phyloP scores from a whole-genome alignment of 805 yeast genomes.

The Wickerhamomyces silvicola region DNA sequence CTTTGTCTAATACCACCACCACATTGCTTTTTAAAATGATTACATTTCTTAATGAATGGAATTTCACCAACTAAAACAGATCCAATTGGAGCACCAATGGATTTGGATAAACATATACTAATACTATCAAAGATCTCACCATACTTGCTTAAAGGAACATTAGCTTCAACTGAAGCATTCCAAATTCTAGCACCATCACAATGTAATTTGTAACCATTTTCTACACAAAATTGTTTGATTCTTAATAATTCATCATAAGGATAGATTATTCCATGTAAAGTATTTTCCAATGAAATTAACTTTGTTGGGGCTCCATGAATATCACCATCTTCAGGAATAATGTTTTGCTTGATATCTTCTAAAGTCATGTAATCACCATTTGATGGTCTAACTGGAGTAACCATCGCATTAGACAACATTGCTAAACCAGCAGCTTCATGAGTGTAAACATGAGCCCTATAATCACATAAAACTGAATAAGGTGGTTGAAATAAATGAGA shows the following conservation, averaged over 20 bases:
- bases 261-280: conserved; percentile 71
- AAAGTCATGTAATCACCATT: conserved; percentile 72
- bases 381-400: conserved; percentile 70
- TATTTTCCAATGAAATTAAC: conserved; percentile 78
- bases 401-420: conserved; percentile 87
- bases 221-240: conserved; percentile 65
- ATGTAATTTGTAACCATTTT: conserved; percentile 58
- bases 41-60: conserved; percentile 58
- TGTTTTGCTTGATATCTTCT: conserved; percentile 61
- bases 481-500: conserved; percentile 78
- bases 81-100: conserved; percentile 92
- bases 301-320: conserved; percentile 84
- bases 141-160: conserved; percentile 51
- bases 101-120: conserved; percentile 82
- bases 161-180: conserved; percentile 74
- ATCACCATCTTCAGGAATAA: conserved; percentile 67
- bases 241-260: conserved; percentile 77
- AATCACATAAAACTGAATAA: conserved; percentile 74
- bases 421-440: conserved; percentile 91
- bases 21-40: conserved; percentile 82
- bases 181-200: conserved; percentile 93
- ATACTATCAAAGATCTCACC: conserved; percentile 81
- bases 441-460: conserved; percentile 73
- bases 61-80: conserved; percentile 70
- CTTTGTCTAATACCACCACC: conserved; percentile 94